Evolutionary conservation across 2,329 filamentous ascomycete species (phyloP), one percentile per base, ranked within the genome.

Genomic region (Dryadomyces sulphureus): DNA sequence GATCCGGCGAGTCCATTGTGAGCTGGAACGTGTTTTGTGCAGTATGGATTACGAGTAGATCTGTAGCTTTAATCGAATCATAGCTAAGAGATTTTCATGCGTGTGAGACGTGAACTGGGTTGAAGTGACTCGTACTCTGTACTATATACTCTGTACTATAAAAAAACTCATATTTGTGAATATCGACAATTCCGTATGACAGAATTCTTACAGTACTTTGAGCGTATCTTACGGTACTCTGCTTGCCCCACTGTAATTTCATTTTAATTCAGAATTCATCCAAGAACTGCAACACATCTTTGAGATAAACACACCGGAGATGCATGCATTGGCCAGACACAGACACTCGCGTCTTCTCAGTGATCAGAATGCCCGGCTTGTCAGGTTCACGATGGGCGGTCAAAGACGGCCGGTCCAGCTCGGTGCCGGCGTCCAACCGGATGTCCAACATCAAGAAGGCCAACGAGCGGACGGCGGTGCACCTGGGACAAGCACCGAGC

Each of bases 1-100:
- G 73, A 75, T 54, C 68, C 72, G 21, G 66, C 64, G 49, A 79
- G 75, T 56, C 74, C 72, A 35, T 45, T 57, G 8, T 55, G 49
- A 48, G 5, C 12, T 43, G n/a, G n/a, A n/a, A 35, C 32, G n/a
- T 5, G 11, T 19, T 16, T 6, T 38, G 35, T 14, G 27, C 27
- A n/a, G n/a, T n/a, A n/a, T n/a, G n/a, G n/a, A n/a, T n/a, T n/a
- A n/a, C n/a, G n/a, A n/a, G n/a, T n/a, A n/a, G n/a, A n/a, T n/a
- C n/a, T n/a, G n/a, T n/a, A n/a, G n/a, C n/a, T n/a, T n/a, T n/a
- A n/a, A n/a, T n/a, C n/a, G n/a, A n/a, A n/a, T n/a, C n/a, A n/a
- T n/a, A n/a, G n/a, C n/a, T n/a, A n/a, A n/a, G n/a, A n/a, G n/a
- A n/a, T n/a, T n/a, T n/a, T n/a, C n/a, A n/a, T n/a, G n/a, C n/a